Evolutionary conservation across 305 asterid species (phyloP), one percentile per base, ranked within the genome.

Genomic region (Fraxinus xanthoxyloides): DNA sequence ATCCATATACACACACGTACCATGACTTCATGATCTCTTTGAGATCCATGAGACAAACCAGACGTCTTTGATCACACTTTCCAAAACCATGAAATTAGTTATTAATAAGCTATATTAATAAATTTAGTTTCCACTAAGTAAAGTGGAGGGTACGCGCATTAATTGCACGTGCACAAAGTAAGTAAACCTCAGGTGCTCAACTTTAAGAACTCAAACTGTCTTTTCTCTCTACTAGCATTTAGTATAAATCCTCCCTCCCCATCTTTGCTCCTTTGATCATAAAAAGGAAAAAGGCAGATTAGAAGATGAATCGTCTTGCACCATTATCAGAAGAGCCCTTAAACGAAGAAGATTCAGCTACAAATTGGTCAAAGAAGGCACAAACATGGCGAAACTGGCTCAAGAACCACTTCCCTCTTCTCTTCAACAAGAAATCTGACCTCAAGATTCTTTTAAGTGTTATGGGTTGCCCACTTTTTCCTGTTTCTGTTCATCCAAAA

Each of bases 381-480:
- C 86, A 82, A 9, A 73, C 90, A 80, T 94, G 95, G 97, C 84
- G 83, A 19, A 86, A 88, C 35, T 94, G 98, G 94, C 79, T 94
- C 70, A 85, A 80, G 69, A 86, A 78, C 82, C 95, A 86, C 72
- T 85, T 93, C 32, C 89, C 94, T 67, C 85, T 85, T 48, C 88
- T 90, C 79, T 88, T 88, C 85, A 82, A 80, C 90, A 92, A 90
- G 92, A 92, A 92, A 90, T 89, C 94, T 75, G 93, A 90, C 80
- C 90, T 90, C 87, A 94, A 85, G 86, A 84, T 91, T 77, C 96
- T 94, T 19, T 76, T 91, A 2, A 91, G 96, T 40, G 97, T 94
- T 86, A 88, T 93, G 21, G 98, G 90, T 23, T 93, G 98, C 90
- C 98, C 98, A 15, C 98, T 93, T 61, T 93, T 92, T 67, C 97